Evolutionary conservation across 768 basidiomycete genomes (phyloP).

Genomic region (Porphyrellus cyaneotinctus): DNA sequence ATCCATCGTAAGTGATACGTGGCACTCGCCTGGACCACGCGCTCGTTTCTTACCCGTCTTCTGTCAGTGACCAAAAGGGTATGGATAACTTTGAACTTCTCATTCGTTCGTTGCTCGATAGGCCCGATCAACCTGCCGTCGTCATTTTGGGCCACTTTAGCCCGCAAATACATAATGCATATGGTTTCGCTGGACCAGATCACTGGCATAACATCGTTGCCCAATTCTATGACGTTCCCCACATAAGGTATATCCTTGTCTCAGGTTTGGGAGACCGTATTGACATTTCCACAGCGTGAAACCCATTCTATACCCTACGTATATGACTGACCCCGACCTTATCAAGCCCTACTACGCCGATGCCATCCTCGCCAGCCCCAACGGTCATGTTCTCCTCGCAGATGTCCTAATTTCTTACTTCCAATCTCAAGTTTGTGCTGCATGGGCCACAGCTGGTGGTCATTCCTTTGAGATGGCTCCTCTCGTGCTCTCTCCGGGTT

Average conservation of each 20-base stretch:
- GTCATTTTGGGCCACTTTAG: slow-evolving; percentile 94
- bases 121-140: slow-evolving; percentile 89
- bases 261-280: background rate
- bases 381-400: slow-evolving; percentile 83
- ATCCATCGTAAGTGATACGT: slow-evolving; percentile 61
- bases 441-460: slow-evolving; percentile 75
- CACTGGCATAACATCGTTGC: slow-evolving; percentile 87
- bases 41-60: background rate
- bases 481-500: slow-evolving; percentile 37
- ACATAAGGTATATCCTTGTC: slow-evolving; percentile 53
- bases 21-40: background rate
- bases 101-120: slow-evolving; percentile 84
- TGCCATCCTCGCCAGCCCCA: slow-evolving; percentile 71
- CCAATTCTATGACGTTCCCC: slow-evolving; percentile 96
- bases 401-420: slow-evolving; percentile 91
- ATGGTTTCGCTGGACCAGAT: slow-evolving; percentile 89
- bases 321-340: slow-evolving; percentile 68
- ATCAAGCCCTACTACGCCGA: slow-evolving; percentile 75
- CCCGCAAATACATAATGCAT: slow-evolving; percentile 71
- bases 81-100: slow-evolving; percentile 90
- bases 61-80: slow-evolving; percentile 57
- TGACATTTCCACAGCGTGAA: slow-evolving; percentile 52
- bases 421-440: slow-evolving; percentile 81
- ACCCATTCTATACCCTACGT: slow-evolving; percentile 75
- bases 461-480: slow-evolving; percentile 58